Percentiles rank a stretch among this genome's conserved stretches.
phyloP scores from a whole-genome alignment of 768 basidiomycete species.

The Hericium rajendrae region DNA sequence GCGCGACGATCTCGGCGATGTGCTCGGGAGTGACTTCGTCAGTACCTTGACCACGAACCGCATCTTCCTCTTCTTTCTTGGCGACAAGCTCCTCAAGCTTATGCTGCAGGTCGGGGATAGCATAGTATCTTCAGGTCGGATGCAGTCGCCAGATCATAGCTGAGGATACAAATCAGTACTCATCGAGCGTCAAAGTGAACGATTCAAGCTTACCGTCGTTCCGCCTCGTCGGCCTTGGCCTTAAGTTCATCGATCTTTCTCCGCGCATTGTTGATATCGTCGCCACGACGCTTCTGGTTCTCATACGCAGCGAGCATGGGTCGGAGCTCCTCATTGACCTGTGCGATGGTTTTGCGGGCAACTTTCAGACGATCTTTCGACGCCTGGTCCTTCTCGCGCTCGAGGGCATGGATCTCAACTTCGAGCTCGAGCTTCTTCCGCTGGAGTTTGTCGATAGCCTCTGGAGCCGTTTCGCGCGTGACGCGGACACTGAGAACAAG shows the following conservation, averaged over 20 bases:
- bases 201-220: conserved; percentile 47
- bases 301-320: conserved; percentile 84
- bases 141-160: conserved; percentile 55
- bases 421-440: conserved; percentile 84
- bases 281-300: conserved; percentile 71
- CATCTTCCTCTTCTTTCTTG: conserved; percentile 64
- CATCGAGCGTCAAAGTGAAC: not conserved
- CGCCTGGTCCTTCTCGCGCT: conserved; percentile 83
- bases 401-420: conserved; percentile 90
- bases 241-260: conserved; percentile 84
- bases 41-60: conserved; percentile 40
- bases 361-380: conserved; percentile 72
- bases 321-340: conserved; percentile 75
- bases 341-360: conserved; percentile 71
- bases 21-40: conserved; percentile 80
- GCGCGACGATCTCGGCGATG: conserved; percentile 88
- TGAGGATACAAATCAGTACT: conserved; percentile 11
- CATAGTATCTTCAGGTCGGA: conserved; percentile 88
- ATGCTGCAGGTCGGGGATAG: conserved; percentile 77
- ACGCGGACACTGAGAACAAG: conserved; percentile 60
- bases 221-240: conserved; percentile 88
- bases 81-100: conserved; percentile 64
- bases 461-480: conserved; percentile 89
- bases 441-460: conserved; percentile 86
- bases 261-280: conserved; percentile 68